phyloP scores from a whole-genome alignment of 202 grass and related monocot species.

The Schoenoplectus triqueter region DNA sequence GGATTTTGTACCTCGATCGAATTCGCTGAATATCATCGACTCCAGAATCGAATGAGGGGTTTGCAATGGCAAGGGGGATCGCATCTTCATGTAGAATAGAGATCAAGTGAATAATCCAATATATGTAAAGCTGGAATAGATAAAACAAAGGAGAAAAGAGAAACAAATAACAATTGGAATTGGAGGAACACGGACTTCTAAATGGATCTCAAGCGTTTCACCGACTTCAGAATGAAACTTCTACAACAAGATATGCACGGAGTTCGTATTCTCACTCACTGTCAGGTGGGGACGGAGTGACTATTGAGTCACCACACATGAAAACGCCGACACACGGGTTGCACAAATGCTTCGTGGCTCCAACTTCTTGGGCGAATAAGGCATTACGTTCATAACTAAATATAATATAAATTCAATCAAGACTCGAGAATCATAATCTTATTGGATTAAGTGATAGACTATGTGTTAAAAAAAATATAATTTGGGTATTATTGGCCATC shows the following conservation, averaged over 20 bases:
- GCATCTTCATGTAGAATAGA: neutral
- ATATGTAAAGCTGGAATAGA: neutral
- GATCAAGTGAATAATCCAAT: slow-evolving; percentile 13
- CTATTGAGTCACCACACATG: neutral
- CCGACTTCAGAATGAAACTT: neutral
- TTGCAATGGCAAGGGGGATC: slow-evolving; percentile 9
- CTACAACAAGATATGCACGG: neutral
- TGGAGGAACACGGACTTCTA: no score
- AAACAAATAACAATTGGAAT: neutral
- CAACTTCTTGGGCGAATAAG: neutral
- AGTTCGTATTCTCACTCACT: neutral
- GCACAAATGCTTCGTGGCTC: slow-evolving; percentile 3
- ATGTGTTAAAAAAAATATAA: no score
- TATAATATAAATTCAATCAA: neutral
- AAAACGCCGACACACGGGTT: slow-evolving; percentile 7
- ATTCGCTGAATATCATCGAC: neutral
- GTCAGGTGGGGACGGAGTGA: neutral
- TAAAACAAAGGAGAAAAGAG: neutral
- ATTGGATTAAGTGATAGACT: no score
- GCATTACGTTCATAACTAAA: neutral
- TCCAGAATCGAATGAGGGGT: neutral
- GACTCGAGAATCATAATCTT: no score
- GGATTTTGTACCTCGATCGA: slow-evolving; percentile 10
- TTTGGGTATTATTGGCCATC: no score
- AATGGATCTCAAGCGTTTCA: neutral